A percentile compares a stretch with the other conserved stretches of the same genome.
Conservation (phyloP, 345 rosid species). For the Pugionium dolabratum region DNA sequence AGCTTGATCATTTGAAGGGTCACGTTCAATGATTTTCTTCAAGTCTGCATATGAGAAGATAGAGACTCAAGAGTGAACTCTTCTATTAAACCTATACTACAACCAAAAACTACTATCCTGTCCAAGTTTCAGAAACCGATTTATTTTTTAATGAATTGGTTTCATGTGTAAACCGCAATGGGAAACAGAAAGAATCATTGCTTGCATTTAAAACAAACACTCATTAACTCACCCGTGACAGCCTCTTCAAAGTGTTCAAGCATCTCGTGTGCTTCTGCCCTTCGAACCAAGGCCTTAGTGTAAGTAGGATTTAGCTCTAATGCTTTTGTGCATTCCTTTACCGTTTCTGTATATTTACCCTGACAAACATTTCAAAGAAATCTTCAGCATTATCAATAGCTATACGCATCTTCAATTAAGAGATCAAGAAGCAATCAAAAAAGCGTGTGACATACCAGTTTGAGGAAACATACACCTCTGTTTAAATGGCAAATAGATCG, state of each 20-base stretch:
- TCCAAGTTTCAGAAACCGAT: slow-evolving; percentile 2
- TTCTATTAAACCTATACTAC: neutral
- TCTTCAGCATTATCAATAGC: slow-evolving; percentile 5
- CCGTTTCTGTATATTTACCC: slow-evolving; percentile 75
- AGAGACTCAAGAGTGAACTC: slow-evolving; percentile 11
- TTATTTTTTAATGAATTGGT: neutral
- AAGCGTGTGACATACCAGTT: slow-evolving; percentile 51
- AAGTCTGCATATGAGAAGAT: slow-evolving; percentile 51
- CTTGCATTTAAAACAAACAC: neutral
- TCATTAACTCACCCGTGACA: slow-evolving; percentile 56
- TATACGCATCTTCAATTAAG: neutral
- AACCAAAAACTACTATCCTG: slow-evolving; percentile 3
- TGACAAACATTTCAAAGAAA: slow-evolving; percentile 30
- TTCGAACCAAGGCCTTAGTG: slow-evolving; percentile 68
- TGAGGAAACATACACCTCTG: slow-evolving; percentile 73
- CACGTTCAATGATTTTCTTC: slow-evolving; percentile 81
- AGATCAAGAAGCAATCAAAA: neutral
- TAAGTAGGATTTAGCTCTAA: slow-evolving; percentile 77
- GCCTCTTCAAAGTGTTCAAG: slow-evolving; percentile 91
- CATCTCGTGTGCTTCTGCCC: slow-evolving; percentile 92
- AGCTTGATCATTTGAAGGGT: slow-evolving; percentile 78
- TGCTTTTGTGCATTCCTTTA: slow-evolving; percentile 84
- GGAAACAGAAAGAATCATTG: neutral
- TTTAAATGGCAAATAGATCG: slow-evolving; percentile 83
- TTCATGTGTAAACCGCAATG: neutral